These are phyloP conservation scores for Agrostemma githago DNA, from an alignment of 148 eudicot genomes.

Conservation along the genomic window DNA sequence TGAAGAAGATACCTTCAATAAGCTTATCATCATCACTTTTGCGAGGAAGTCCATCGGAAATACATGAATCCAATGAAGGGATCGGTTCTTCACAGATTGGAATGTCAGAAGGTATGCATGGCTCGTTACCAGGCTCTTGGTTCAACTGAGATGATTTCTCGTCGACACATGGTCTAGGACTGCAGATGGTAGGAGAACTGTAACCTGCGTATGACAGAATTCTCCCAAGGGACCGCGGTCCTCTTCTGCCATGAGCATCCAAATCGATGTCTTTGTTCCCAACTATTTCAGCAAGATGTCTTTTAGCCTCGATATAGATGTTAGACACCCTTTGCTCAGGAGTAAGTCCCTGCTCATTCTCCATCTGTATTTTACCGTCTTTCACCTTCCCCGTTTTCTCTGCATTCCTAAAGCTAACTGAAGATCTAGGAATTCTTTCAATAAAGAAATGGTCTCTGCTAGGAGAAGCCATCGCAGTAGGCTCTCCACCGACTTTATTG, in stretches of 20 bases:
- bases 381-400: constrained; percentile 33
- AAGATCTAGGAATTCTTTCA: constrained; percentile 57
- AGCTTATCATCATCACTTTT: constrained; percentile 25
- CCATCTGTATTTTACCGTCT: constrained; percentile 21
- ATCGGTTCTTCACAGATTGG: constrained; percentile 27
- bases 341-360: constrained; percentile 23
- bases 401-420: constrained; percentile 35
- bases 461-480: constrained; percentile 63
- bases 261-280: constrained; percentile 48
- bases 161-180: constrained; percentile 51
- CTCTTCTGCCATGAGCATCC: constrained; percentile 33
- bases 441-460: constrained; percentile 74
- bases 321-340: constrained; percentile 54
- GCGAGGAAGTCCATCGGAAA: constrained; percentile 24
- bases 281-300: constrained; percentile 84
- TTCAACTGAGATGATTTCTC: constrained; percentile 24
- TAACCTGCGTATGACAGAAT: constrained; percentile 68
- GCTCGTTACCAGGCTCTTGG: constrained; percentile 28
- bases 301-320: constrained; percentile 77
- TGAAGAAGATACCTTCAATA: constrained; percentile 26
- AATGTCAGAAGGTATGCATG: constrained; percentile 18
- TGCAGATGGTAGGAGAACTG: constrained; percentile 48
- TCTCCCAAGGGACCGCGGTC: constrained; percentile 68
- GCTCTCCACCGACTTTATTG: constrained; percentile 40
- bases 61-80: constrained; percentile 20